Evolutionary conservation across 2,329 filamentous ascomycete species (phyloP).

Genomic region (Cercospora zeina): DNA sequence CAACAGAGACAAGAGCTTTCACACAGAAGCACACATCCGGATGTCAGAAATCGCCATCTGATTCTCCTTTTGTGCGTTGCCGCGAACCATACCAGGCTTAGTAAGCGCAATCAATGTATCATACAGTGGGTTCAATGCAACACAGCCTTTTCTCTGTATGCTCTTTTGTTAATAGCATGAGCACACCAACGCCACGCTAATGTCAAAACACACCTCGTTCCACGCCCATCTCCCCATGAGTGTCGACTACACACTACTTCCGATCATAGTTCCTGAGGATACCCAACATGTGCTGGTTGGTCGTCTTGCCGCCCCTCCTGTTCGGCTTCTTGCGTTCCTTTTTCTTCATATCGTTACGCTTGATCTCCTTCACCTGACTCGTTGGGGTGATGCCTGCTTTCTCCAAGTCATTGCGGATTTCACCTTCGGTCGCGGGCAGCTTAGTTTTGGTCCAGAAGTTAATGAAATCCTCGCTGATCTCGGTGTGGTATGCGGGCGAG

Average conservation of each 20-base stretch:
- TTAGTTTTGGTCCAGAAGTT: slow-evolving; percentile 78
- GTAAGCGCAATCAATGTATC: neutral
- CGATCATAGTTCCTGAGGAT: slow-evolving; percentile 70
- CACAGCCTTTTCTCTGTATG: neutral
- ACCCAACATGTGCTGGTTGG: slow-evolving; percentile 82
- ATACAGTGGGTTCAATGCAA: neutral
- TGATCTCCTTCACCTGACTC: slow-evolving; percentile 70
- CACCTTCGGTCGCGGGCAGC: slow-evolving; percentile 68
- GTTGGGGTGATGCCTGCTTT: slow-evolving; percentile 80
- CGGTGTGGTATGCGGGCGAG: slow-evolving; percentile 60
- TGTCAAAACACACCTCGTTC: slow-evolving; percentile 6
- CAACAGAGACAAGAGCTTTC: too few species aligned
- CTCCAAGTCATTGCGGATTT: slow-evolving; percentile 74
- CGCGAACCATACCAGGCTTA: neutral
- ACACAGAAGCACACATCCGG: too few species aligned
- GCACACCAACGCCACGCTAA: slow-evolving; percentile 20
- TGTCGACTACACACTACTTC: slow-evolving; percentile 16
- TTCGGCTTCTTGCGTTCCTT: slow-evolving; percentile 75
- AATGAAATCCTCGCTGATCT: slow-evolving; percentile 77
- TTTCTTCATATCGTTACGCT: slow-evolving; percentile 49
- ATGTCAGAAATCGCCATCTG: too few species aligned
- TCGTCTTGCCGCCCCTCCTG: slow-evolving; percentile 74
- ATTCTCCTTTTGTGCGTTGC: neutral
- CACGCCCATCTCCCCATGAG: neutral
- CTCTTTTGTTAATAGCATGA: neutral